phyloP scores from a whole-genome alignment of 441 rosid species.

The Jatropha podagrica region DNA sequence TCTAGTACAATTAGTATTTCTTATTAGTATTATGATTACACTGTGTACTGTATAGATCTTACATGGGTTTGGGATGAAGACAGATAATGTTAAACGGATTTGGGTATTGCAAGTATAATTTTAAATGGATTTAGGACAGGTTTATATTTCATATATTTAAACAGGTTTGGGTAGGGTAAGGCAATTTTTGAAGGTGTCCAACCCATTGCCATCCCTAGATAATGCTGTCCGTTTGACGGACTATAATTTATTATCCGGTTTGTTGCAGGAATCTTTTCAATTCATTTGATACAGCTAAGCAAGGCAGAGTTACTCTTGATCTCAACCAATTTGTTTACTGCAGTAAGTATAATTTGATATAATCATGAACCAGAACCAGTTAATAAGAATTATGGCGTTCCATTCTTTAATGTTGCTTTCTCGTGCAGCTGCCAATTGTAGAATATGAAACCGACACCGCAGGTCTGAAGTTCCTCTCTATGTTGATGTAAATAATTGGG shows the following conservation, averaged over 20 bases:
- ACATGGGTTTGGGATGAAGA: no score
- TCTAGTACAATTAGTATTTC: no score
- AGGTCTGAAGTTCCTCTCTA: neutral
- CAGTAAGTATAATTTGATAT: conserved; percentile 39
- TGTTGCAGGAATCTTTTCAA: conserved; percentile 55
- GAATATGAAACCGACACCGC: conserved; percentile 43
- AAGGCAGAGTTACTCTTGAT: conserved; percentile 66
- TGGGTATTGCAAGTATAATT: no score
- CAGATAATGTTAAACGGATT: no score
- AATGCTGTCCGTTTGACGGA: no score
- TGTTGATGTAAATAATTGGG: neutral
- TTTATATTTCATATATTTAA: no score
- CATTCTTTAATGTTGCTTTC: conserved; percentile 2
- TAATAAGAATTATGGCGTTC: neutral
- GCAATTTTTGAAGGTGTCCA: no score
- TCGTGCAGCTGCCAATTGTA: conserved; percentile 60
- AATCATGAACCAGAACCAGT: neutral
- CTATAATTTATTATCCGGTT: neutral
- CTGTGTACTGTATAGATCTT: no score
- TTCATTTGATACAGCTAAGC: conserved; percentile 68
- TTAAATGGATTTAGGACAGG: no score
- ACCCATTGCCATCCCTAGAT: no score
- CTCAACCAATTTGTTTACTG: conserved; percentile 67
- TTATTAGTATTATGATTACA: no score
- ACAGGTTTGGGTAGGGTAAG: no score